Percentiles rank a stretch among this genome's conserved stretches.
Conservation (phyloP, 495 filamentous ascomycete genomes). For the Hypoxylon intermedium region DNA sequence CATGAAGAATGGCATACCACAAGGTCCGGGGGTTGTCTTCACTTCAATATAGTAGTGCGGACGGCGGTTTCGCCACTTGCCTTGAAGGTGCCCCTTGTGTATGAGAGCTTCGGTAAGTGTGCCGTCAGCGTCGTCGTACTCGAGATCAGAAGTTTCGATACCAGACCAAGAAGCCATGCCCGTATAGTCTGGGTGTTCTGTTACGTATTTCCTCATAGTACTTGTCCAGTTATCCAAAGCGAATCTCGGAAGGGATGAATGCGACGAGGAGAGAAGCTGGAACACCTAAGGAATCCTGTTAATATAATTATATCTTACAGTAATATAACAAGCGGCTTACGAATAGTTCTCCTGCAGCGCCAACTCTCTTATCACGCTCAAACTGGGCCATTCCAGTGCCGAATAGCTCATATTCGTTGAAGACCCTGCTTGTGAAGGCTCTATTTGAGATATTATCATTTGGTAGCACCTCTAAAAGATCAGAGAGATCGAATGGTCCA, state of each 20-base stretch:
- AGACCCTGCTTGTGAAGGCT: too few relatives aligned
- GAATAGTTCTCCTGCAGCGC: conserved; percentile 57
- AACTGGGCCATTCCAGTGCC: conserved; percentile 32
- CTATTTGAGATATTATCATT: neutral
- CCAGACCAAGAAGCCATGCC: conserved; percentile 48
- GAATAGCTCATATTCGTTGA: conserved; percentile 17
- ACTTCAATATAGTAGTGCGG: conserved; percentile 57
- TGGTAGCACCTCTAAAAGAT: conserved; percentile 20
- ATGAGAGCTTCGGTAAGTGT: conserved; percentile 46
- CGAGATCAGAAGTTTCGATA: conserved; percentile 52
- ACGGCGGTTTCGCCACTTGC: conserved; percentile 30
- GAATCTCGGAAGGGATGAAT: conserved; percentile 37
- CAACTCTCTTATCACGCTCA: conserved; percentile 49
- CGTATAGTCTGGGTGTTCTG: conserved; percentile 45
- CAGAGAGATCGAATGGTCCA: conserved; percentile 33
- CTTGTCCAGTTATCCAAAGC: conserved; percentile 52
- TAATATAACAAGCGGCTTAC: conserved; percentile 45
- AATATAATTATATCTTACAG: too few relatives aligned
- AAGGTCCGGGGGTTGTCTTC: conserved; percentile 53
- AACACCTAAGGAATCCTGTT: conserved; percentile 45
- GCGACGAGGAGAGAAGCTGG: conserved; percentile 45
- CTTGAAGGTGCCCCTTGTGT: conserved; percentile 42
- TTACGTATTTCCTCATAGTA: conserved; percentile 48
- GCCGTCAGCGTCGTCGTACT: conserved; percentile 47
- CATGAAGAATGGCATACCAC: conserved; percentile 51